Conservation (phyloP, 805 yeast species). For the Saturnispora halmiae region DNA sequence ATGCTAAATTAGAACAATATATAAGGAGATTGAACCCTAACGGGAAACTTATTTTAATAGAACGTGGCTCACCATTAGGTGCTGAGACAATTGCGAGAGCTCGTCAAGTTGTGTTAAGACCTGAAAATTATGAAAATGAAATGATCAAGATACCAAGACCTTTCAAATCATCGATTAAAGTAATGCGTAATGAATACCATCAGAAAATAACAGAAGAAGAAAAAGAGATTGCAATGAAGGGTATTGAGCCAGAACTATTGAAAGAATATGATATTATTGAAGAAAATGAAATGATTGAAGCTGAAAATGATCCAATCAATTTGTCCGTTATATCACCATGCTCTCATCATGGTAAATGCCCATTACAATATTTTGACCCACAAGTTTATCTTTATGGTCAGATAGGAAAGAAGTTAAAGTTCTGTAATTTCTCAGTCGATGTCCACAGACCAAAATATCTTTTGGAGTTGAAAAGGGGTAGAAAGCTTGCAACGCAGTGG, state of each 20-base stretch:
- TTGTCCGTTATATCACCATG: slow-evolving; percentile 80
- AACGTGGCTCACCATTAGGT: slow-evolving; percentile 85
- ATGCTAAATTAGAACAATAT: slow-evolving; percentile 50
- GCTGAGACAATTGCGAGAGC: slow-evolving; percentile 86
- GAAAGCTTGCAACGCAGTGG: slow-evolving; percentile 67
- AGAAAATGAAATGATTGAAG: slow-evolving; percentile 11
- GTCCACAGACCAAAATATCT: slow-evolving; percentile 71
- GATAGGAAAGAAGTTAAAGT: slow-evolving; percentile 51
- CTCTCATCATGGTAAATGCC: slow-evolving; percentile 78
- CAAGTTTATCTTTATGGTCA: slow-evolving; percentile 45
- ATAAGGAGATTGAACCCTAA: slow-evolving; percentile 59
- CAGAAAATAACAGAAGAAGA: slow-evolving; percentile 7
- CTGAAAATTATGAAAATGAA: slow-evolving; percentile 52
- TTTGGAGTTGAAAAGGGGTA: slow-evolving; percentile 81
- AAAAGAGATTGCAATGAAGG: slow-evolving; percentile 18
- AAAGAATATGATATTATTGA: slow-evolving; percentile 20
- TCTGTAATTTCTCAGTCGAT: slow-evolving; percentile 67
- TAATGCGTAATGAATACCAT: slow-evolving; percentile 3
- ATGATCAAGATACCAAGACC: slow-evolving; percentile 62
- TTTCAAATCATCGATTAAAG: slow-evolving; percentile 34
- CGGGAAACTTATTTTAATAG: slow-evolving; percentile 72
- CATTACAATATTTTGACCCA: slow-evolving; percentile 73
- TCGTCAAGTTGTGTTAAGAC: slow-evolving; percentile 82
- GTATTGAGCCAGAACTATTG: slow-evolving; percentile 21
- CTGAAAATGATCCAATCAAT: slow-evolving; percentile 30